Percentiles rank a stretch among this genome's conserved stretches.
phyloP scores from a whole-genome alignment of 2,329 filamentous ascomycete genomes.

The Monosporascus sp. region DNA sequence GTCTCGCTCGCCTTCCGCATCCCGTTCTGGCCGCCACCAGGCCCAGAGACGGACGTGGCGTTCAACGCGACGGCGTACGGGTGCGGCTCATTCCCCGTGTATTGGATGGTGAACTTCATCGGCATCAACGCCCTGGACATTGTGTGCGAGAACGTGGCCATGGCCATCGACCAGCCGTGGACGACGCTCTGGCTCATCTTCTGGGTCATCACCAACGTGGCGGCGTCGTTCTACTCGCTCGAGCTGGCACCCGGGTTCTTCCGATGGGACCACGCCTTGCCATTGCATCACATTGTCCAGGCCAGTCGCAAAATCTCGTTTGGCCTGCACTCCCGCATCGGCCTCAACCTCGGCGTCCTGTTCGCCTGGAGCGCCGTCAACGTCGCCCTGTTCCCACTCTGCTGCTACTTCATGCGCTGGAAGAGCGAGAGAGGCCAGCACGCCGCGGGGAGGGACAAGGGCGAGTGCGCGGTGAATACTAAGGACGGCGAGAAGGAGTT shows the following conservation, averaged over 20 bases:
- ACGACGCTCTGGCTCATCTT: slow-evolving; percentile 58
- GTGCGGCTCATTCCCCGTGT: slow-evolving; percentile 53
- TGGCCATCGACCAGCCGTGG: slow-evolving; percentile 57
- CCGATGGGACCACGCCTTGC: slow-evolving; percentile 58
- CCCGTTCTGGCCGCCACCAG: slow-evolving; percentile 48
- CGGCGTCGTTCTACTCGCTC: slow-evolving; percentile 53
- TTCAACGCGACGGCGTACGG: slow-evolving; percentile 48
- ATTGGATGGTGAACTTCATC: slow-evolving; percentile 54
- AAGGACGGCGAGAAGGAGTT: slow-evolving; percentile 20
- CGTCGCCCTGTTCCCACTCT: slow-evolving; percentile 46
- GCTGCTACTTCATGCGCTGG: slow-evolving; percentile 37
- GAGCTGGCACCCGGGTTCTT: slow-evolving; percentile 55
- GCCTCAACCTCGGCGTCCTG: slow-evolving; percentile 55
- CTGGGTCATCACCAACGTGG: slow-evolving; percentile 62
- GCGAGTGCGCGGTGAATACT: slow-evolving; percentile 21
- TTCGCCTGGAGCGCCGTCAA: slow-evolving; percentile 53
- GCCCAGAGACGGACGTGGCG: slow-evolving; percentile 26
- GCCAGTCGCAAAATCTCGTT: slow-evolving; percentile 56
- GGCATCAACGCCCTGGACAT: slow-evolving; percentile 59
- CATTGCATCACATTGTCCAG: slow-evolving; percentile 56
- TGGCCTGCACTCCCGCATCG: slow-evolving; percentile 51
- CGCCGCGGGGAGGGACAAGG: slow-evolving; percentile 17
- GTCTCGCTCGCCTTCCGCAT: slow-evolving; percentile 59
- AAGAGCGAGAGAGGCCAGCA: slow-evolving; percentile 27
- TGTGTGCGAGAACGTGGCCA: slow-evolving; percentile 59